phyloP scores from a whole-genome alignment of 495 filamentous ascomycete species.

The Neurospora sp. region DNA sequence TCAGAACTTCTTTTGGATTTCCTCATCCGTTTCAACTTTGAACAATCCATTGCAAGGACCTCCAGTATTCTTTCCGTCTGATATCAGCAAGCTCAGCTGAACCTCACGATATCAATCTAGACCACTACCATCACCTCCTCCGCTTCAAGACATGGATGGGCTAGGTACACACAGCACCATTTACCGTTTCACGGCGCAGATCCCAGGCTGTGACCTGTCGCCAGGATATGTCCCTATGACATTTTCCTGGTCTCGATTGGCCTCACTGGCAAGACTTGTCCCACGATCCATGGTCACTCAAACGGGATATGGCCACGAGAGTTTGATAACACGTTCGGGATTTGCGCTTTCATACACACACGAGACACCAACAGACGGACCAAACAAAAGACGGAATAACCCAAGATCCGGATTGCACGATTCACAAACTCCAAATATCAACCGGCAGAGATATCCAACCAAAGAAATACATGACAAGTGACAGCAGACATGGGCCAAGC shows the following conservation, averaged over 20 bases:
- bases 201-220: background rate
- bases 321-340: background rate
- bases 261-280: background rate
- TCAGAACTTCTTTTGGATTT: background rate
- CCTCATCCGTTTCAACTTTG: background rate
- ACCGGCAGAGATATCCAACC: constrained; percentile 12
- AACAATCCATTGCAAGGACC: background rate
- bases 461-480: constrained; percentile 7
- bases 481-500: background rate
- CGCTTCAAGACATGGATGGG: background rate
- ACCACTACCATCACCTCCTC: background rate
- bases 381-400: background rate
- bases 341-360: background rate
- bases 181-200: background rate
- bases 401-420: background rate
- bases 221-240: background rate
- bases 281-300: background rate
- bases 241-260: background rate
- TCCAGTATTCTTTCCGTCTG: background rate
- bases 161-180: background rate
- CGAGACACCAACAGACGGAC: background rate
- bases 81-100: background rate
- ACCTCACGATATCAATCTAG: background rate
- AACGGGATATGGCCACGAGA: background rate
- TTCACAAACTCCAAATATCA: background rate